Evolutionary conservation across 495 filamentous ascomycete genomes (phyloP).

Genomic region (Lineolata rhizophorae): DNA sequence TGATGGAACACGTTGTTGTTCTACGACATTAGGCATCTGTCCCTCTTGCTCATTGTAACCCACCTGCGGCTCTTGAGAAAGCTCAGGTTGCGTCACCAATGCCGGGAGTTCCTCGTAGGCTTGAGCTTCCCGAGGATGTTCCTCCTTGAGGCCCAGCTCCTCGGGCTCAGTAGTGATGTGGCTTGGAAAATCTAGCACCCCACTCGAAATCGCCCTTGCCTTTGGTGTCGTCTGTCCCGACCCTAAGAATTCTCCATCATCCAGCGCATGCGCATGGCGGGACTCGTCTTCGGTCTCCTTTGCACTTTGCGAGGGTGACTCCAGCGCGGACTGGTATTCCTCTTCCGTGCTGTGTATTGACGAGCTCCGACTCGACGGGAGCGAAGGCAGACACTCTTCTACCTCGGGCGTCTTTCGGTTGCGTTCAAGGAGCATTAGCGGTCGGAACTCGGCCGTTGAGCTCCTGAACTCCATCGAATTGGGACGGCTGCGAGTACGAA

Average conservation of each 20-base stretch:
- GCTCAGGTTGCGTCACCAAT: no score
- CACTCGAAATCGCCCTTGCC: neutral
- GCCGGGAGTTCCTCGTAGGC: no score
- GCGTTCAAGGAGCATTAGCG: conserved; percentile 21
- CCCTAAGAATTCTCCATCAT: conserved; percentile 1
- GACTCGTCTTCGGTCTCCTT: conserved; percentile 6
- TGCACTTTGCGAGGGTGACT: conserved; percentile 7
- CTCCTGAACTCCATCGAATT: neutral
- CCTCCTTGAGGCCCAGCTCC: no score
- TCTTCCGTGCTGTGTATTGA: conserved; percentile 16
- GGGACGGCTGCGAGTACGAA: conserved; percentile 7
- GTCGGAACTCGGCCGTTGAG: conserved; percentile 13
- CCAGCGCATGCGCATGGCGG: neutral
- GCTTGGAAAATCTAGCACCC: neutral
- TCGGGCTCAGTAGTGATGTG: no score
- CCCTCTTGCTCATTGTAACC: no score
- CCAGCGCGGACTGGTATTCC: conserved; percentile 18
- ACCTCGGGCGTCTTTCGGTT: conserved; percentile 17
- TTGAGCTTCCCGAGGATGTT: no score
- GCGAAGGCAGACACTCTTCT: conserved; percentile 16
- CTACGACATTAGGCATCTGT: no score
- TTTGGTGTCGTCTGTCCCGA: conserved; percentile 3
- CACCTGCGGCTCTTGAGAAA: no score
- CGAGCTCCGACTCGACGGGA: conserved; percentile 7
- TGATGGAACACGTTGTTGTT: no score